Evolutionary conservation across 371 early-diverging fungal species (phyloP), one percentile per base, ranked within the genome.

Genomic region (Mortierella sp.): DNA sequence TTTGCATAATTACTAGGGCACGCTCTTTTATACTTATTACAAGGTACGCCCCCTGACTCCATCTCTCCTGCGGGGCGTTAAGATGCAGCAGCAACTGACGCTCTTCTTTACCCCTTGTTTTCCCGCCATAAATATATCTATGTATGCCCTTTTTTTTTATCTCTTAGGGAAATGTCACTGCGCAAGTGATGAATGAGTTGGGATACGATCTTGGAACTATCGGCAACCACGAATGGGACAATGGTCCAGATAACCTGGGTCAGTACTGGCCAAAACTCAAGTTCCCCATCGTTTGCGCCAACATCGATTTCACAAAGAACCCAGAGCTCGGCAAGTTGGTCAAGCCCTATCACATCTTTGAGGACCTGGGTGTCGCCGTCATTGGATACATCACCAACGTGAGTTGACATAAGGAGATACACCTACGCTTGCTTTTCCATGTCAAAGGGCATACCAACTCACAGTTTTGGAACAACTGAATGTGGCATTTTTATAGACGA

Each of bases 161-260:
- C 26, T 54, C 50, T 7, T 63, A 84, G 84, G 84, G 93, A 48
- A 89, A 90, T 76, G 80, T 90, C 68, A 89, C 90, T 13, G 90
- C 90, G 0, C 84, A 88, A 31, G 81, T 93, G 71, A 89, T 96
- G 89, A 94, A 94, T 80, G 83, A 83, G 38, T 85, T 93, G 19
- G 88, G 84, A n/a, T 92, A 91, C 80, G 93, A 92, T 58, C 90
- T 89, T 11, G 88, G 93, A 80, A 80, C 92, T 24, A 88, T 95
- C 74, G 96, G 96, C 55, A 95, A 96, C 87, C 94, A 94, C 75
- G 94, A 94, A 84, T 94, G 94, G 75, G 96, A 96, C 84, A 88
- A 89, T 34, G 95, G 95, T 0, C 90, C 92, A 2, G 87, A 82
- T 11, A 87, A 90, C 76, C 78, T 94, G 50, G 91, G 88, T 10